Base-by-base conservation (phyloP, 805 yeast genomes). In the Starmerella apis region DNA sequence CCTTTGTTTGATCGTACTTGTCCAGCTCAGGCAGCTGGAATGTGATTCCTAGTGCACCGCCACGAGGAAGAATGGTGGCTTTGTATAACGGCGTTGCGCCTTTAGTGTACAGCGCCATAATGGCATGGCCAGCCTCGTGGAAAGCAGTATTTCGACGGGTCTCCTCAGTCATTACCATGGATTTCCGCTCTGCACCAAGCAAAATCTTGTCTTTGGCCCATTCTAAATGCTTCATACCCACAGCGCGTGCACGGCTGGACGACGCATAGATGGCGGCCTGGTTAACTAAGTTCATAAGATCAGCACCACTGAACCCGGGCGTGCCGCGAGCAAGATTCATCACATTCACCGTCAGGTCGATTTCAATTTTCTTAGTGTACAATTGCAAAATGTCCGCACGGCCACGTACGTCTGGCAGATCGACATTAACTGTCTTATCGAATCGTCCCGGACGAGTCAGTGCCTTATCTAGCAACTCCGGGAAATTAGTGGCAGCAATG, bases 81-180 rank as follows among this genome's bases (percentile, higher is more conserved):
- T 92, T 92, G 71, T 92, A 92, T 56, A 92, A 74, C 1, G 96
- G 88, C 2, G 95, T 87, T 3, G 98, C 96, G 18, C 94, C 96
- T 14, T 81, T 80, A 4, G 96, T 86, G 66, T 76, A 92, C 79
- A 92, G 76, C 10, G 98, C 97, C 84, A 90, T 87, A 51, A 92
- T 86, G 4, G 98, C 98, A 69, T 92, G 99, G 3, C 99, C 99
- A 18, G 98, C 99, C 71, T 92, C 99, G 69, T 92, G 99, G 67
- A 81, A 92, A 1, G 98, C 98, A 16, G 99, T 92, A 57, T 90
- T 87, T 60, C 77, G 79, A 67, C 96, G 78, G 0, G 94, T 78
- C 54, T 90, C 96, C 65, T 92, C 96, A 25, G 98, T 88, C 72
- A 92, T 77, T 35, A 92, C 96, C 97, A 90, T 90, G 23, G 95